phyloP scores from a whole-genome alignment of 2,329 filamentous ascomycete species.

The Ceratocystis alfenasii region DNA sequence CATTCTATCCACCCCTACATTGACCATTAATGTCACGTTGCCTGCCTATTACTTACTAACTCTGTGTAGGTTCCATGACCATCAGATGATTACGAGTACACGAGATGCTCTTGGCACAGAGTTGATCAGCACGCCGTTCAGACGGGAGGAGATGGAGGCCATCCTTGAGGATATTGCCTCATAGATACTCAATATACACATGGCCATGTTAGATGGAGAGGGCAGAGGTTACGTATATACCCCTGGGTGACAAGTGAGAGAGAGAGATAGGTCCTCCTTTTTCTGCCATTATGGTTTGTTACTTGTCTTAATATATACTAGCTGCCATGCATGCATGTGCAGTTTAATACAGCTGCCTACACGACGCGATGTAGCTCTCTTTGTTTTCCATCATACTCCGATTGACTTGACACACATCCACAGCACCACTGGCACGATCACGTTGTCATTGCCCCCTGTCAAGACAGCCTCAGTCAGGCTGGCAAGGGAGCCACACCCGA shows the following conservation, averaged over 20 bases:
- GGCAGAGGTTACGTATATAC: too few species aligned
- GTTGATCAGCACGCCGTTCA: conserved; percentile 71
- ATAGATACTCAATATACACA: conserved; percentile 6
- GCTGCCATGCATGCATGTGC: neutral
- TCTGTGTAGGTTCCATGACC: conserved; percentile 66
- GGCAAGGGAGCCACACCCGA: conserved; percentile 65
- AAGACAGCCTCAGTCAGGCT: conserved; percentile 91
- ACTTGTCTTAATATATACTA: conserved; percentile 5
- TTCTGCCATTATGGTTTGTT: neutral
- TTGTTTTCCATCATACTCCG: conserved; percentile 36
- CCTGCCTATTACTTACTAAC: conserved; percentile 24
- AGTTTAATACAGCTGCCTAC: conserved; percentile 6
- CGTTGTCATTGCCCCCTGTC: conserved; percentile 96
- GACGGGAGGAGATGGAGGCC: conserved; percentile 75
- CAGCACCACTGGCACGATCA: conserved; percentile 82
- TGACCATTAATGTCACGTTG: conserved; percentile 26
- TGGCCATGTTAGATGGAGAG: conserved; percentile 10
- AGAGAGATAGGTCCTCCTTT: too few species aligned
- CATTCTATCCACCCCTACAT: neutral
- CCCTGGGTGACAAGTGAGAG: too few species aligned
- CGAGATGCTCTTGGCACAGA: conserved; percentile 81
- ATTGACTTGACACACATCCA: conserved; percentile 85
- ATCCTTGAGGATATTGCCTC: conserved; percentile 59
- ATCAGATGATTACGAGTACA: conserved; percentile 87
- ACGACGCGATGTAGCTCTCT: neutral